These are phyloP conservation scores for Kregervanrija fluxuum DNA, from an alignment of 805 yeast genomes.

Conservation along the genomic window DNA sequence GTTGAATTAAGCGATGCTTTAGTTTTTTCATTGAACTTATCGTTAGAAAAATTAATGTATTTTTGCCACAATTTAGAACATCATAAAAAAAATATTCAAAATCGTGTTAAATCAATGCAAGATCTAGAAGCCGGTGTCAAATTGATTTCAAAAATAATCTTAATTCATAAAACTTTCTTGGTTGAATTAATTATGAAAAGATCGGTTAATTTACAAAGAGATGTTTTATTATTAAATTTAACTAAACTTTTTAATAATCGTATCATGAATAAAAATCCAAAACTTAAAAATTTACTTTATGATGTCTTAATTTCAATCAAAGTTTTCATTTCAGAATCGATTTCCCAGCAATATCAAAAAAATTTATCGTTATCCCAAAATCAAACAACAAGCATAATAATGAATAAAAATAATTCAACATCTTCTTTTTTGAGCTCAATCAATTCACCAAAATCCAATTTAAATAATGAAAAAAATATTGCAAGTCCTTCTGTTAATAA, in stretches of 20 bases:
- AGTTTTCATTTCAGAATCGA: conserved; percentile 25
- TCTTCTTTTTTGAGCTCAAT: background rate
- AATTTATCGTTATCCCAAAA: background rate
- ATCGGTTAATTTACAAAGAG: conserved; percentile 33
- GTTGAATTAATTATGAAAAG: conserved; percentile 38
- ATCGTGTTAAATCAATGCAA: conserved; percentile 5
- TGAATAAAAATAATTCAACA: background rate
- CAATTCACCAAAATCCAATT: background rate
- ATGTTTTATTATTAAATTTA: conserved; percentile 41
- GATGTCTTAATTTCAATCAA: conserved; percentile 53
- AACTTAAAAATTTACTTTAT: conserved; percentile 48
- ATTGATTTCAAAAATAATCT: conserved; percentile 45
- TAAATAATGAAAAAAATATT: background rate
- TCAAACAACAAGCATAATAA: background rate
- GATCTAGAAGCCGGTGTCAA: conserved; percentile 32
- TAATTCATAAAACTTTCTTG: conserved; percentile 48
- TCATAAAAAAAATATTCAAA: conserved; percentile 9
- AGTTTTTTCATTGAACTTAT: conserved; percentile 33
- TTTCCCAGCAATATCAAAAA: conserved; percentile 11
- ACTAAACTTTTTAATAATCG: conserved; percentile 38
- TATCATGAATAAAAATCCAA: conserved; percentile 37
- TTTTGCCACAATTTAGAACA: conserved; percentile 23
- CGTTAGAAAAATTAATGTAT: conserved; percentile 32
- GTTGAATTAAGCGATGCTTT: conserved; percentile 30
- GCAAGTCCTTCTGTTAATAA: background rate